Evolutionary conservation across 768 basidiomycete genomes (phyloP), one percentile per base, ranked within the genome.

Genomic region (Cubamyces sp.): DNA sequence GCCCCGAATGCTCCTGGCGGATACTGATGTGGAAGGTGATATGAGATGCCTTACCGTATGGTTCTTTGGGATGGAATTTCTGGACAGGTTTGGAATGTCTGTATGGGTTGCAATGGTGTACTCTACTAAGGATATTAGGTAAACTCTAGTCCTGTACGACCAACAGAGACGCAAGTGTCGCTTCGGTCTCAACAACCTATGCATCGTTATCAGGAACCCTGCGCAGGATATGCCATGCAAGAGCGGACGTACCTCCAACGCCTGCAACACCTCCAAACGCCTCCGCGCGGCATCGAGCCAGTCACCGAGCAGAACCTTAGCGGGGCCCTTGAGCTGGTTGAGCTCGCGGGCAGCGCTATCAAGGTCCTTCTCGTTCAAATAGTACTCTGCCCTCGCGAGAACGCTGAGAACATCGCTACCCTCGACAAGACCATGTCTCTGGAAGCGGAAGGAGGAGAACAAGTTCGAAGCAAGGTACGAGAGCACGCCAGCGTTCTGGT

Each of bases 241-340:
- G 39, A 21, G 58, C 1, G 14, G 23, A 28, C 48, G 48, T 68
- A 92, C 93, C 80, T 96, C 90, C 66, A 99, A 74, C 43, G 94
- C 92, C 74, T 98, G 96, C 73, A 92, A 82, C 34, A 97, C 94
- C 76, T 97, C 94, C 63, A 99, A 74, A 72, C 95, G 82, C 71
- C 84, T 81, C 66, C 96, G 81, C 11, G 94, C 95, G 68, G 93
- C 94, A 67, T 87, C 86, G 42, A 99, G 77, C 97, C 96, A 99
- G 75, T 98, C 96, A 39, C 81, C 77, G 54, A 92, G 69, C 46
- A 96, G 71, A 54, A 82, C 72, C 74, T 87, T 90, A 16, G 90
- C 90, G 61, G 90, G 86, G 1, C 96, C 96, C 37, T 81, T 85
- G 57, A 99, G 77, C 74, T 94, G 91, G 74, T 98, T 99, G 28